phyloP scores from a whole-genome alignment of 495 filamentous ascomycete species.

The Neurospora africana region DNA sequence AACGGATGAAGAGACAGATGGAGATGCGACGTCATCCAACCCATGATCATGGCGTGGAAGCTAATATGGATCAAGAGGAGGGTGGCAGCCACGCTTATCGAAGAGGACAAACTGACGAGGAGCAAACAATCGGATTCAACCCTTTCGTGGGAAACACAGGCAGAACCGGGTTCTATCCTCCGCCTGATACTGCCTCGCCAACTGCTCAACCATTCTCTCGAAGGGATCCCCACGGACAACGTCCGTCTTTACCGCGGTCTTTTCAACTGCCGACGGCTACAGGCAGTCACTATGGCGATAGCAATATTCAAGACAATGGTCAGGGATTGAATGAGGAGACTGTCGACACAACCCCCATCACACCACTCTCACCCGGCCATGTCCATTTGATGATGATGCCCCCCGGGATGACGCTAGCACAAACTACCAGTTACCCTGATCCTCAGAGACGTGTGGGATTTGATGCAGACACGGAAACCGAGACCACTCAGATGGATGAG shows the following conservation, averaged over 20 bases:
- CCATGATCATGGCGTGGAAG: background rate
- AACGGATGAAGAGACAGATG: background rate
- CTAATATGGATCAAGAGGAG: background rate
- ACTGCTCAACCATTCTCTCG: background rate
- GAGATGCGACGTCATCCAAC: background rate
- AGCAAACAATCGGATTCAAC: background rate
- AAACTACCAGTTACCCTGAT: background rate
- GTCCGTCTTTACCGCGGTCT: background rate
- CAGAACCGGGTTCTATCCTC: background rate
- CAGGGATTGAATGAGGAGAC: background rate
- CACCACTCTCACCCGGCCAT: background rate
- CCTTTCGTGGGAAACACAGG: background rate
- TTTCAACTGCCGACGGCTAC: background rate
- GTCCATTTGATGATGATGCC: background rate
- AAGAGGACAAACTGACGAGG: background rate
- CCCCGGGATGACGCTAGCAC: background rate
- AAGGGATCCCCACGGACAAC: background rate
- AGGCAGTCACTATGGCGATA: background rate
- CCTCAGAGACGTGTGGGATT: background rate
- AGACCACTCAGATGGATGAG: slow-evolving; percentile 4
- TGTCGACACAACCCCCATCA: background rate
- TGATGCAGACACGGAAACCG: background rate
- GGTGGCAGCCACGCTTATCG: background rate
- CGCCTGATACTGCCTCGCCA: background rate
- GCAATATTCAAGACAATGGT: background rate